Percentiles rank a stretch among this genome's conserved stretches.
Conservation (phyloP, 192 early-diverging fungal genomes). For the Rhizophagus sp. region DNA sequence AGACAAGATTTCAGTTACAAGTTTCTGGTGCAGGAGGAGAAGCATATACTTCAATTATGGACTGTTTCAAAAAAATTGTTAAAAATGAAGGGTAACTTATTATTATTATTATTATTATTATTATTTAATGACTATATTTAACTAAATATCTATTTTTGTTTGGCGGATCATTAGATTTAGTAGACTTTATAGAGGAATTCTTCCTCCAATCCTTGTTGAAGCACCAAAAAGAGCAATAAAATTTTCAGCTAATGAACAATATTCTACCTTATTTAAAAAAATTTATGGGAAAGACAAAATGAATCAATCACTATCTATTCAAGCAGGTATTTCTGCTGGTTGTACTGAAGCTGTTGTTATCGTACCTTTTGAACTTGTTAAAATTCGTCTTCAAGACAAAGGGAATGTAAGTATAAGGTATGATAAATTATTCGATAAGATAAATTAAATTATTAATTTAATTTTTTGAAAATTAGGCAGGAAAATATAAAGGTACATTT, state of each 20-base stretch:
- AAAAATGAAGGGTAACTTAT: conserved; percentile 73
- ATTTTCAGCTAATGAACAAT: conserved; percentile 94
- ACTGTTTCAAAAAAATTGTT: conserved; percentile 95
- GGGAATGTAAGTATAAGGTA: conserved; percentile 56
- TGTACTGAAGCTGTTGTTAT: conserved; percentile 91
- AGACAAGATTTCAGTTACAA: conserved; percentile 97
- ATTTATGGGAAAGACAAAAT: conserved; percentile 74
- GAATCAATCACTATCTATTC: conserved; percentile 73
- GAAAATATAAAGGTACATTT: conserved; percentile 79
- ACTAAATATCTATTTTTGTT: not conserved
- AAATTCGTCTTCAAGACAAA: conserved; percentile 95
- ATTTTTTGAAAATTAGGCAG: conserved; percentile 50
- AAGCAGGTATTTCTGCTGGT: conserved; percentile 90
- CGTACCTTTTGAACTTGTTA: conserved; percentile 90
- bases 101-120: not conserved
- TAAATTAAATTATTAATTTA: no score
- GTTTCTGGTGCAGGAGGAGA: conserved; percentile 77
- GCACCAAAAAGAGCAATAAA: conserved; percentile 98
- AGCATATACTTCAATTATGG: conserved; percentile 78
- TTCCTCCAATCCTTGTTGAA: conserved; percentile 96
- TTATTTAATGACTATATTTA: not conserved
- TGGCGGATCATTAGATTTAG: conserved; percentile 38
- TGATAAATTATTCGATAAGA: not conserved
- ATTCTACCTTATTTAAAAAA: conserved; percentile 65
- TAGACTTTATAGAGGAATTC: conserved; percentile 88